Conservation (phyloP, 768 basidiomycete genomes). For the Tricholoma furcatifolium region DNA sequence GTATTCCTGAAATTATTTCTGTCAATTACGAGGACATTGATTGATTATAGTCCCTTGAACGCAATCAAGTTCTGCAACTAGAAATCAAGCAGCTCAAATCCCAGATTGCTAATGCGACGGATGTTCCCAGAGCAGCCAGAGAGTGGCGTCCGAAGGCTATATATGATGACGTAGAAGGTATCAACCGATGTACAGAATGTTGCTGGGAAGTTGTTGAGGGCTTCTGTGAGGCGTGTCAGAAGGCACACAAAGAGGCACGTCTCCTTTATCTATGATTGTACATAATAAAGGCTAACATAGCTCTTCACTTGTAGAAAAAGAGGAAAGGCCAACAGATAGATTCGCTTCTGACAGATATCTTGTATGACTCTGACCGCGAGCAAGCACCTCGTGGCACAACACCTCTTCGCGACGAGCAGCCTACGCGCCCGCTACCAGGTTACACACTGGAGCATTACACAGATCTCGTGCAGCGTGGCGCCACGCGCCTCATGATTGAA, state of each 20-base stretch:
- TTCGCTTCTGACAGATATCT: slow-evolving; percentile 19
- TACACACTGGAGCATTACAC: slow-evolving; percentile 23
- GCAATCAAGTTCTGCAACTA: too few relatives aligned
- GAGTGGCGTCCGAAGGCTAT: slow-evolving; percentile 27
- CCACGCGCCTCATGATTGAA: slow-evolving; percentile 36
- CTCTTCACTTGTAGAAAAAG: not conserved
- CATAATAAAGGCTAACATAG: not conserved
- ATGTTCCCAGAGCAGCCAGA: too few relatives aligned
- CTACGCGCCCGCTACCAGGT: slow-evolving; percentile 2
- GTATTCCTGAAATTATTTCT: too few relatives aligned
- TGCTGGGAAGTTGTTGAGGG: slow-evolving; percentile 30
- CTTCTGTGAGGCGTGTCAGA: slow-evolving; percentile 22
- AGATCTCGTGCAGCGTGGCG: slow-evolving; percentile 29
- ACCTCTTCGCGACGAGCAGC: slow-evolving; percentile 20
- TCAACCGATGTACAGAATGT: slow-evolving; percentile 28
- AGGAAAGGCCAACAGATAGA: not conserved
- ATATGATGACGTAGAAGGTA: slow-evolving; percentile 19
- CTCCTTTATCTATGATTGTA: not conserved
- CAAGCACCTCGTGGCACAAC: slow-evolving; percentile 27
- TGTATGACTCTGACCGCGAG: slow-evolving; percentile 23
- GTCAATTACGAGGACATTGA: too few relatives aligned
- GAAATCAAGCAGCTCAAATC: too few relatives aligned
- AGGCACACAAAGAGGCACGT: slow-evolving; percentile 7
- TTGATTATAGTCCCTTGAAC: too few relatives aligned
- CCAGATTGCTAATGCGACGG: too few relatives aligned